Conservation (phyloP, 768 basidiomycete species). For the Gymnopilus junonius region DNA sequence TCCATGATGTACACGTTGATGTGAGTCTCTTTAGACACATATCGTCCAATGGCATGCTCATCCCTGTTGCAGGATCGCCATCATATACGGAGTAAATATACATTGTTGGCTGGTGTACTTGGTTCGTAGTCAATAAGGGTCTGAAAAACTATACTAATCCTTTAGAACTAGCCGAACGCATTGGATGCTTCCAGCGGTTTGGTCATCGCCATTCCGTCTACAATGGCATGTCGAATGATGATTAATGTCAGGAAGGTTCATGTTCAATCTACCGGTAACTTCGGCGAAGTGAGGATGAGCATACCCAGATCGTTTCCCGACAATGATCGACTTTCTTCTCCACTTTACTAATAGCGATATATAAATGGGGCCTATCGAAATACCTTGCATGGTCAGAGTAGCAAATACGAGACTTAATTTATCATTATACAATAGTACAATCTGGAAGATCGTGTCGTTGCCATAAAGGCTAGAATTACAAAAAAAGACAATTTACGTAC, state of each 20-base stretch:
- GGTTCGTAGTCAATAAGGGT: background rate
- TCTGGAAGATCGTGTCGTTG: too few relatives aligned
- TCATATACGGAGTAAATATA: background rate
- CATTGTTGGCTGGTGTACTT: background rate
- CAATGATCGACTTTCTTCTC: background rate
- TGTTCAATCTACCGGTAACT: background rate
- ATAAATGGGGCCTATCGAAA: too few relatives aligned
- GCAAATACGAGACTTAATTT: too few relatives aligned
- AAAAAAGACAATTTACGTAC: background rate
- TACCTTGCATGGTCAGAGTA: too few relatives aligned
- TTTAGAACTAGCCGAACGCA: slow-evolving; percentile 2
- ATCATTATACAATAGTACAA: background rate
- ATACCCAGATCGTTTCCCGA: background rate
- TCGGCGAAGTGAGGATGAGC: background rate
- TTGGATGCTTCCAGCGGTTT: slow-evolving; percentile 18
- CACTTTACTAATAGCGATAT: background rate
- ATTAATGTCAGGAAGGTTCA: slow-evolving; percentile 22
- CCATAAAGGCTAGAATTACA: too few relatives aligned
- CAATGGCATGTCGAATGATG: slow-evolving; percentile 20
- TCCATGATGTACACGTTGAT: background rate
- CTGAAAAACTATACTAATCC: background rate
- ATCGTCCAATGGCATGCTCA: background rate
- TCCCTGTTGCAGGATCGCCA: background rate
- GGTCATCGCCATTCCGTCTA: slow-evolving; percentile 19
- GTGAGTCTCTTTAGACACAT: background rate